Base-by-base conservation (phyloP, 2,329 filamentous ascomycete genomes). In the Talaromyces funiculosus region DNA sequence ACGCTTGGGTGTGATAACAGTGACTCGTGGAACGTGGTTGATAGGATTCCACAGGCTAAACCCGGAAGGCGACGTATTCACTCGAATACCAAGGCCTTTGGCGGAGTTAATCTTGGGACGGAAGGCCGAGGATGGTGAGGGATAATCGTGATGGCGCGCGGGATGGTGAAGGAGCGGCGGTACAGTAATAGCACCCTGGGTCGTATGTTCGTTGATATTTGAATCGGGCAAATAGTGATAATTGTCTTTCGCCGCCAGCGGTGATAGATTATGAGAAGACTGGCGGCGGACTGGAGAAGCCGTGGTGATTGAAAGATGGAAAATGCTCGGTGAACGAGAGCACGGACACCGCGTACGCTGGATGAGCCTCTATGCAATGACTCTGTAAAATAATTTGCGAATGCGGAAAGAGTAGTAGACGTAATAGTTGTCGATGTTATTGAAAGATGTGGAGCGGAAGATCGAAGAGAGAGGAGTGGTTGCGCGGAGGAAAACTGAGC, bases 41-140 rank as follows among this genome's bases (percentile, higher is more conserved):
- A 84, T 78, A 38, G 84, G 84, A 70, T 86, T 86, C 75, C 83
- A 84, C 63, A 86, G 79, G 61, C 82, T 78, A 58, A 82, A 80
- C 6, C 42, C 38, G 71, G 43, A 71, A 67, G 60, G 66, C 61
- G 64, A 71, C 12, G 67, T 63, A 64, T 68, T 62, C 64, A 64
- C 65, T 62, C 38, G 37, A 9, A 24, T 18, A 29, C 47, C 42
- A 43, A 33, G 43, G 20, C 51, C 38, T 33, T 49, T 45, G 6
- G 9, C 47, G 35, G 37, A 31, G 37, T 47, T 59, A 3, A 29
- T 53, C 59, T 63, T 57, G 37, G 59, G 57, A 43, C 63, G 66
- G 53, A 63, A 3, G 29, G 47, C 49, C 35, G 62, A 64, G 16
- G 57, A 61, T n/a, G 58, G 57, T 16, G 54, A 42, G 26, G 29